phyloP scores from a whole-genome alignment of 306 rosid genomes.

The Macrotyloma uniflorum region DNA sequence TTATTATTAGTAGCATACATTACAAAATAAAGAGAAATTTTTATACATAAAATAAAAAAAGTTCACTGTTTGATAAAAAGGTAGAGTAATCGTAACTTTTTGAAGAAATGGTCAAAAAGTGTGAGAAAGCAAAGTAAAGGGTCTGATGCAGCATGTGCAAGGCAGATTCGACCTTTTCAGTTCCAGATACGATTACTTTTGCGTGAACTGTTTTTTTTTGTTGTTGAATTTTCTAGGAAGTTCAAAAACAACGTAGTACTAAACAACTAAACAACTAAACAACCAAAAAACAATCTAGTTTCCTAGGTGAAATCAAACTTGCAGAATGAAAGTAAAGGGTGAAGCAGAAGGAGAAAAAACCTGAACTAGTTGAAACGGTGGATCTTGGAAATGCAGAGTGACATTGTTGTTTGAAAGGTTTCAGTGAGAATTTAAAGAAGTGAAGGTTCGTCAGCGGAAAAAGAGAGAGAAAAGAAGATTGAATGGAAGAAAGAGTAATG shows the following conservation, averaged over 20 bases:
- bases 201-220: neutral
- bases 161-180: slow-evolving; percentile 1
- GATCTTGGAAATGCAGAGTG: neutral
- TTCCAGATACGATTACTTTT: neutral
- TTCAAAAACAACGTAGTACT: neutral
- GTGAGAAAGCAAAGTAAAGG: neutral
- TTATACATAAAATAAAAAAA: neutral
- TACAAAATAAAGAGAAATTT: no score
- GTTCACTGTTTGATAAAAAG: slow-evolving; percentile 18
- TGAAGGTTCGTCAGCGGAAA: neutral
- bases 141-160: slow-evolving; percentile 27
- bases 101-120: slow-evolving; percentile 35
- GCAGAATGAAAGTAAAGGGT: neutral
- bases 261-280: no score
- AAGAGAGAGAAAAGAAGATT: neutral
- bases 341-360: slow-evolving; percentile 4
- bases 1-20: no score
- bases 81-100: slow-evolving; percentile 18
- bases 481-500: slow-evolving; percentile 23
- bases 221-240: neutral
- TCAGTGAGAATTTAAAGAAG: neutral
- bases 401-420: neutral
- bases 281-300: neutral
- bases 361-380: slow-evolving; percentile 2
- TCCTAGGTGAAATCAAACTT: neutral